phyloP scores from a whole-genome alignment of 2,329 filamentous ascomycete species.

The Cordyceps pruinosa region DNA sequence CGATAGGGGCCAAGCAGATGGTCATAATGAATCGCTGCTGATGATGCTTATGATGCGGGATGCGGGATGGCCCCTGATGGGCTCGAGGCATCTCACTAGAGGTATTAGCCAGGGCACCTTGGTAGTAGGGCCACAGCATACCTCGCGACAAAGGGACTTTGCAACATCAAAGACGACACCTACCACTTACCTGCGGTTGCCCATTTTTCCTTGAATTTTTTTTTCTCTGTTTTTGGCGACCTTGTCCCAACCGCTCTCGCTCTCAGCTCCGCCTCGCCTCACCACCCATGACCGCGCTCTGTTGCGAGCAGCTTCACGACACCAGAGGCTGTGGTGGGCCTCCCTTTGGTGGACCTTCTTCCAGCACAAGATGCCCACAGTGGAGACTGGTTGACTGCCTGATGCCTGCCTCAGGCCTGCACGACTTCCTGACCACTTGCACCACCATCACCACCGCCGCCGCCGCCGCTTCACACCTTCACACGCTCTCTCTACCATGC shows the following conservation, averaged over 20 bases:
- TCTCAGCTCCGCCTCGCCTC: not conserved
- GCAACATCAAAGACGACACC: too few species aligned
- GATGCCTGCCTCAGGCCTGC: not conserved
- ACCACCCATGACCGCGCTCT: not conserved
- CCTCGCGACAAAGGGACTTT: too few species aligned
- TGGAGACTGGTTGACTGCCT: not conserved
- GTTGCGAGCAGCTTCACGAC: not conserved
- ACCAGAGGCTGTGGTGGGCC: not conserved
- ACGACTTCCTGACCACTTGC: not conserved
- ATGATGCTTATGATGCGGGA: constrained; percentile 4
- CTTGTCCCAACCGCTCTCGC: too few species aligned
- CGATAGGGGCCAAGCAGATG: not conserved
- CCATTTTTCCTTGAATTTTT: too few species aligned
- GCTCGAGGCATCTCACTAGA: not conserved
- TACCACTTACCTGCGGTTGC: too few species aligned
- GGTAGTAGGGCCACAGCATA: too few species aligned
- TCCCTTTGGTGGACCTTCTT: not conserved
- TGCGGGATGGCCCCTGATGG: not conserved
- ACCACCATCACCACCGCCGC: too few species aligned
- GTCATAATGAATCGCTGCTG: not conserved
- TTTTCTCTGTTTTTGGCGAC: not conserved
- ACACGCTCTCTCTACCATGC: not conserved
- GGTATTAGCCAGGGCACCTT: too few species aligned
- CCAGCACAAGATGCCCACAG: not conserved
- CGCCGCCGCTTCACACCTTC: not conserved